phyloP scores from a whole-genome alignment of 306 rosid species.

The Geum urbanum region DNA sequence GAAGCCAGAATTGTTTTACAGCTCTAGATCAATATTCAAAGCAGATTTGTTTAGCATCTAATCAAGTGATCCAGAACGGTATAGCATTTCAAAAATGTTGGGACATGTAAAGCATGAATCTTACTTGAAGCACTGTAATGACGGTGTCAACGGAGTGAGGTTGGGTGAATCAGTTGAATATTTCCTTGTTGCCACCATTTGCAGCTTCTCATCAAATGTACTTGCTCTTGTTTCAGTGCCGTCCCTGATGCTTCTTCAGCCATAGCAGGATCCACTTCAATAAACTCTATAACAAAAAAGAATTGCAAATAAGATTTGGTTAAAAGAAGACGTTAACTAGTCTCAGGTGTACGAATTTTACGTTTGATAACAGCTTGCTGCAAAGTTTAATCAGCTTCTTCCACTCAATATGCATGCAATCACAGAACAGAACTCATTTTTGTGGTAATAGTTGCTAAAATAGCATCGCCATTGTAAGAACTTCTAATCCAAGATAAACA shows the following conservation, averaged over 20 bases:
- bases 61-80: not conserved
- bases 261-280: conserved; percentile 24
- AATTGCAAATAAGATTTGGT: conserved; percentile 2
- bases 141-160: conserved; percentile 46
- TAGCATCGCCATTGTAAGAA: not conserved
- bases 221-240: conserved; percentile 26
- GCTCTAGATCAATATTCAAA: not conserved
- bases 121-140: conserved; percentile 49
- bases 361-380: not conserved
- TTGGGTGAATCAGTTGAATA: conserved; percentile 21
- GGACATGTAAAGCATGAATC: conserved; percentile 12
- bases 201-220: conserved; percentile 24
- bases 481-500: not conserved
- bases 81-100: not conserved
- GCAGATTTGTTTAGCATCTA: too few species aligned
- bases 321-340: not conserved
- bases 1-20: too few species aligned
- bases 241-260: conserved; percentile 25
- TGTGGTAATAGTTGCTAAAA: not conserved
- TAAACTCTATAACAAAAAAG: conserved; percentile 31
- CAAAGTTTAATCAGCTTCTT: not conserved
- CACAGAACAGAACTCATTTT: not conserved
- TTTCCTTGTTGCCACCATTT: conserved; percentile 34
- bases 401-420: not conserved
- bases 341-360: not conserved